Percentiles rank a stretch among this genome's conserved stretches.
Conservation (phyloP, 495 filamentous ascomycete genomes). For the Penicillium coprophilum region DNA sequence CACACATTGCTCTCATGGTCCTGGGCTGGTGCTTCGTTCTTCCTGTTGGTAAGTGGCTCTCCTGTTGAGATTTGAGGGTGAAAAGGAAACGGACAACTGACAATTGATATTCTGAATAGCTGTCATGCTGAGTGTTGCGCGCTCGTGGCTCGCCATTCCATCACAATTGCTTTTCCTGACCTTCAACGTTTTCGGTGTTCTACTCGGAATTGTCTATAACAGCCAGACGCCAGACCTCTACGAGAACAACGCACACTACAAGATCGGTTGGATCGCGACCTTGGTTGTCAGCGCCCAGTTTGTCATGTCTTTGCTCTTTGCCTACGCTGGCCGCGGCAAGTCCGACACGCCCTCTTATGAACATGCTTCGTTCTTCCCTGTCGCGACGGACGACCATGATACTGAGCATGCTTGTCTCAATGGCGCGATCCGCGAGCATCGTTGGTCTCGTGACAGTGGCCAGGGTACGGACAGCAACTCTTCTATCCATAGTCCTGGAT, state of each 20-base stretch:
- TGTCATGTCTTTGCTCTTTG: slow-evolving; percentile 62
- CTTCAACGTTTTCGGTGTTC: slow-evolving; percentile 66
- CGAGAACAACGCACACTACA: slow-evolving; percentile 82
- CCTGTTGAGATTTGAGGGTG: neutral
- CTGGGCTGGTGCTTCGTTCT: slow-evolving; percentile 81
- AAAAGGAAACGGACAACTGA: neutral
- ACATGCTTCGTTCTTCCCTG: slow-evolving; percentile 60
- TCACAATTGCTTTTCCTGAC: slow-evolving; percentile 75
- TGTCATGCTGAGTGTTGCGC: slow-evolving; percentile 80
- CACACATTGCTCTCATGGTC: slow-evolving; percentile 79
- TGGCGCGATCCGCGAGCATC: slow-evolving; percentile 47
- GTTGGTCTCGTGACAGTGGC: slow-evolving; percentile 83
- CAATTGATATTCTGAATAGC: slow-evolving; percentile 43
- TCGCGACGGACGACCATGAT: slow-evolving; percentile 65
- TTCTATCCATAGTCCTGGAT: slow-evolving; percentile 64
- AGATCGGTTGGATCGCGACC: slow-evolving; percentile 83
- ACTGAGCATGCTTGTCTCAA: slow-evolving; percentile 55
- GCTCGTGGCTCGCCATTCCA: slow-evolving; percentile 71
- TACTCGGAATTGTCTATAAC: slow-evolving; percentile 77
- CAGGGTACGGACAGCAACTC: slow-evolving; percentile 78
- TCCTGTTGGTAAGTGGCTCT: slow-evolving; percentile 64
- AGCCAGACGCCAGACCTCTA: slow-evolving; percentile 84
- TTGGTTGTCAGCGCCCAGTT: slow-evolving; percentile 69
- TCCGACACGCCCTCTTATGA: slow-evolving; percentile 31
- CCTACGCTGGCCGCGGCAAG: slow-evolving; percentile 44